Conservation (phyloP, 345 rosid genomes). For the Leavenworthia alabamica region DNA sequence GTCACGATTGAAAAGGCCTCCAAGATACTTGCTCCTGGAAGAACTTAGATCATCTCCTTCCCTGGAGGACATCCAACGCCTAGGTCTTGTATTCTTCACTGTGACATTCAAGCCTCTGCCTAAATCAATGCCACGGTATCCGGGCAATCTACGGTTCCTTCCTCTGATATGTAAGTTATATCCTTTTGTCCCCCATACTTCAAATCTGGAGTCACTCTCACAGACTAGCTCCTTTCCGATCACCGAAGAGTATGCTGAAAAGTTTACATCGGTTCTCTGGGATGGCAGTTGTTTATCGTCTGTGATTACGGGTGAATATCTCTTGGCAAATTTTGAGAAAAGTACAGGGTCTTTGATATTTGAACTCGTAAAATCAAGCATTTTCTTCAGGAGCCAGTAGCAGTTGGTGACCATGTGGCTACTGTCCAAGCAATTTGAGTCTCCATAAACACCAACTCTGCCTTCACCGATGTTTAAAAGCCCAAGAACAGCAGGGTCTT, state of each 20-base stretch:
- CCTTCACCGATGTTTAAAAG: slow-evolving; percentile 72
- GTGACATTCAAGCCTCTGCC: slow-evolving; percentile 54
- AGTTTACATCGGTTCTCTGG: slow-evolving; percentile 85
- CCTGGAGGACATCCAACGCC: slow-evolving; percentile 32
- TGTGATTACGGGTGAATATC: slow-evolving; percentile 40
- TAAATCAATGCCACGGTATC: slow-evolving; percentile 54
- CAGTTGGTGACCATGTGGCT: slow-evolving; percentile 99
- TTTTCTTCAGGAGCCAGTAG: slow-evolving; percentile 82
- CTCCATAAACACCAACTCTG: slow-evolving; percentile 82
- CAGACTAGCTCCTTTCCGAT: slow-evolving; percentile 71
- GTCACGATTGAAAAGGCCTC: slow-evolving; percentile 49
- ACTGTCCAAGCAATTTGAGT: slow-evolving; percentile 93
- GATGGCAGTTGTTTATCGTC: slow-evolving; percentile 74
- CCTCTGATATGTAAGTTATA: slow-evolving; percentile 63
- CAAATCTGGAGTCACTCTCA: slow-evolving; percentile 73
- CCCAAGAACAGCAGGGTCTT: slow-evolving; percentile 85
- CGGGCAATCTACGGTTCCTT: slow-evolving; percentile 66
- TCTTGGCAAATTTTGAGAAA: slow-evolving; percentile 53
- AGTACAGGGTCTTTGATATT: slow-evolving; percentile 68
- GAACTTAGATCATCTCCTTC: slow-evolving; percentile 34
- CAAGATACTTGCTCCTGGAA: slow-evolving; percentile 48
- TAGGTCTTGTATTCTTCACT: slow-evolving; percentile 29
- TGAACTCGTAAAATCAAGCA: slow-evolving; percentile 69
- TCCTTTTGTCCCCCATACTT: slow-evolving; percentile 94
- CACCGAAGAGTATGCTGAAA: slow-evolving; percentile 72